phyloP scores from a whole-genome alignment of 371 early-diverging fungal species.

The Paraphysoderma sedebokerense region DNA sequence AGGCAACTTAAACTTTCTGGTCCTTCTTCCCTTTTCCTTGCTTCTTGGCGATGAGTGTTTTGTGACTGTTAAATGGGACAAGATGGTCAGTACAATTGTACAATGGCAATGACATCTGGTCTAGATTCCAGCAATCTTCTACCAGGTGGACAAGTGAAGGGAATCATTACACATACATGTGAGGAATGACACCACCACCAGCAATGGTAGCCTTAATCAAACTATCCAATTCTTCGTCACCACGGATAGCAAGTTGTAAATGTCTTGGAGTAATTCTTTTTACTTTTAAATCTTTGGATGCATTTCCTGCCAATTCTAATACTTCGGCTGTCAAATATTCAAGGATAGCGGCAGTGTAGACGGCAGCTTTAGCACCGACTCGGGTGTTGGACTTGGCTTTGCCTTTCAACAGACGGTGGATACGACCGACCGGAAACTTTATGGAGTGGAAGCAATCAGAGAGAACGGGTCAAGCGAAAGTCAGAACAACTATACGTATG shows the following conservation, averaged over 20 bases:
- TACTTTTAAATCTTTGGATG: constrained; percentile 72
- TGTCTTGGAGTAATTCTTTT: constrained; percentile 82
- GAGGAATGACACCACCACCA: constrained; percentile 64
- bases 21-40: no score
- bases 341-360: constrained; percentile 74
- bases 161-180: no score
- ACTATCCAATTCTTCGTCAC: constrained; percentile 76
- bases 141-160: no score
- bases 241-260: constrained; percentile 76
- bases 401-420: constrained; percentile 72
- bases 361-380: constrained; percentile 80
- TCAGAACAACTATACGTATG: no score
- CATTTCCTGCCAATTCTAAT: constrained; percentile 79
- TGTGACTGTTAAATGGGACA: no score
- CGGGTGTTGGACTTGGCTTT: constrained; percentile 57
- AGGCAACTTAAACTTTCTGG: no score
- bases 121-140: no score
- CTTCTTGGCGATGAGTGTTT: no score
- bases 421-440: constrained; percentile 79
- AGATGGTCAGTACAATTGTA: no score
- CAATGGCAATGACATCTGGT: no score
- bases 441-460: no score
- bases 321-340: constrained; percentile 85
- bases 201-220: constrained; percentile 80
- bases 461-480: no score